Evolutionary conservation across 1,284 basidiomycete species (phyloP), one percentile per base, ranked within the genome.

Genomic region (Puccinia hordei): DNA sequence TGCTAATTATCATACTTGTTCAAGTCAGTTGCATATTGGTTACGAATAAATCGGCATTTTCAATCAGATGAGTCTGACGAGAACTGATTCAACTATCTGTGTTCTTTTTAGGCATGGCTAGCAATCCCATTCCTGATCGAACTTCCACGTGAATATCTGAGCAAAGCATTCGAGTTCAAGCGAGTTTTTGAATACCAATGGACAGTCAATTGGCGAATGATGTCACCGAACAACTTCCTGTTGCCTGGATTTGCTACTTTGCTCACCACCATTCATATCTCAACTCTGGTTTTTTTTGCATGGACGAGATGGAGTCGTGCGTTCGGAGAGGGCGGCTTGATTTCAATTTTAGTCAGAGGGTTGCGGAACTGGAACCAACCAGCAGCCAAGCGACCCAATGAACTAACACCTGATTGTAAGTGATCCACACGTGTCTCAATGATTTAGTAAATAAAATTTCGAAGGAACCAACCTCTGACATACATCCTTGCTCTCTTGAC

Each of bases 121-220:
- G 93, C 91, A 0, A 84, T 87, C 0, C 90, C 92, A 0, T 97
- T 96, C 87, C 87, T 97, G 55, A 85, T 88, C 46, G 86, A 89
- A 80, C 87, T 92, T 83, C 87, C 89, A 3, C 83, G 85, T 82
- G 87, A 90, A 22, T 99, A 99, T 86, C 84, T 94, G 55, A 86
- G 86, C 15, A 89, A 89, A 12, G 91, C 97, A 0, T 99, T 97
- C 85, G 91, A 99, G 85, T 88, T 99, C 80, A 91, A 91, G 1
- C 90, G 97, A 17, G 89, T 90, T 17, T 99, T 99, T 87, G 87
- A 97, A 51, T 97, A 93, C 87, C 91, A 93, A 85, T 99, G 96
- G 96, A 98, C 96, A 0, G 95, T 98, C 82, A 99, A 99, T 85
- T 99, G 97, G 95, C 89, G 93, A 49, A 93, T 98, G 84, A 83